A percentile compares a stretch with the other conserved stretches of the same genome.
These are phyloP conservation scores for Diaporthe ilicicola DNA, from an alignment of 2,329 filamentous ascomycete genomes.

Conservation along the genomic window DNA sequence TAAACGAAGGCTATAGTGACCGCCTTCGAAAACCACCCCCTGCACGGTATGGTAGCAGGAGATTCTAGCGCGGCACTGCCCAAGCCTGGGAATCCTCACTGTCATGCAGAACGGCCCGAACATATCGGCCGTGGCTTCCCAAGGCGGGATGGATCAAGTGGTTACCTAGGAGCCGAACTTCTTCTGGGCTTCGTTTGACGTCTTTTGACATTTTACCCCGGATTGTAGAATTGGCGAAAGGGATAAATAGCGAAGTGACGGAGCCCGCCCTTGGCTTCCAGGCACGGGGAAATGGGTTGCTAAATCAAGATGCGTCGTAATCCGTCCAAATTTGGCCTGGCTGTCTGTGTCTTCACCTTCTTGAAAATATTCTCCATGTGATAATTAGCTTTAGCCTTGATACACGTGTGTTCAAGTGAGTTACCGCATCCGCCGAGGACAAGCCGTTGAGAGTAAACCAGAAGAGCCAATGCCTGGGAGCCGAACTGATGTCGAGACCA, in stretches of 20 bases:
- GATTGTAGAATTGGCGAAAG: background rate
- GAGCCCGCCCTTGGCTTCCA: background rate
- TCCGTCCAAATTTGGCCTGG: background rate
- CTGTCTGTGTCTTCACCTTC: background rate
- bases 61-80: constrained; percentile 4
- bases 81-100: background rate
- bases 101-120: constrained; percentile 13
- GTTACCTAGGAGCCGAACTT: background rate
- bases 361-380: background rate
- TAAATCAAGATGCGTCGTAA: constrained; percentile 1
- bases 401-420: background rate
- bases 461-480: background rate
- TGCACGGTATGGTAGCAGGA: too few species aligned
- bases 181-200: background rate
- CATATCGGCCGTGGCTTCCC: background rate
- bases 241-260: constrained; percentile 9
- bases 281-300: background rate
- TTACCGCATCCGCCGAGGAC: background rate
- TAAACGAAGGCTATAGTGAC: too few species aligned
- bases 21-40: too few species aligned
- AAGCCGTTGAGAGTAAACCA: background rate
- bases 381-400: background rate
- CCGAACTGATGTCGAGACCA: background rate
- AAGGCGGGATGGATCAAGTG: background rate
- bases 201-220: constrained; percentile 8